Evolutionary conservation across 169 alveolate species (phyloP).

Genomic region (Eimeria brunetti): DNA sequence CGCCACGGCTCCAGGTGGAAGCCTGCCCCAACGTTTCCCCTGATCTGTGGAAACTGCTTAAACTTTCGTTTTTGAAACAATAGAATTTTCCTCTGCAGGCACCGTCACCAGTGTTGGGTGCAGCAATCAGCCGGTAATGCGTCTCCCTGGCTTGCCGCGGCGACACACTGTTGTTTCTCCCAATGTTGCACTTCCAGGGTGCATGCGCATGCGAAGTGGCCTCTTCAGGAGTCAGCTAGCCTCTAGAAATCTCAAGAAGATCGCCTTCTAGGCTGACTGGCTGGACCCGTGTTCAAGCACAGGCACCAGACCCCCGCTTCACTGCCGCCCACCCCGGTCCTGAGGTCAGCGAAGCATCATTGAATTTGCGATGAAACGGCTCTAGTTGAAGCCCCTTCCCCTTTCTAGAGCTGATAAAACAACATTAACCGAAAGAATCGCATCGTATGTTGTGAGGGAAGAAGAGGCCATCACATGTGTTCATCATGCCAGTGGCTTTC

Average conservation of each 20-base stretch:
- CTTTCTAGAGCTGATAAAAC: background rate
- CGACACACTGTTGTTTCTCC: background rate
- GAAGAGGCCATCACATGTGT: background rate
- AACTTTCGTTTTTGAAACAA: background rate
- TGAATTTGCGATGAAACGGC: background rate
- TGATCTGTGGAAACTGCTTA: background rate
- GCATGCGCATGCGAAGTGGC: background rate
- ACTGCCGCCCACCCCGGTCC: conserved; percentile 3
- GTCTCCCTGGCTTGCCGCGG: background rate
- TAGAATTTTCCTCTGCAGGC: background rate
- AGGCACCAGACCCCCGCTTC: background rate
- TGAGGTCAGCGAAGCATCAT: conserved; percentile 18
- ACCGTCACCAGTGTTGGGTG: background rate
- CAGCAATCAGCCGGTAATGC: background rate
- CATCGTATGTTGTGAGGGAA: background rate
- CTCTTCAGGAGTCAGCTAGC: background rate
- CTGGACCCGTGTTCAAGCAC: background rate
- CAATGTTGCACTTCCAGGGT: background rate
- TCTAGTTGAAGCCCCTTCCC: background rate
- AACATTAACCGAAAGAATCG: background rate
- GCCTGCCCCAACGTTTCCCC: background rate
- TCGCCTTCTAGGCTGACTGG: background rate
- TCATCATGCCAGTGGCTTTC: conserved; percentile 1
- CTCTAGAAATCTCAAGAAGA: background rate
- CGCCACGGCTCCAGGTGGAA: background rate